Evolutionary conservation across 192 early-diverging fungal species (phyloP).

Genomic region (Chytriomyces sp.): DNA sequence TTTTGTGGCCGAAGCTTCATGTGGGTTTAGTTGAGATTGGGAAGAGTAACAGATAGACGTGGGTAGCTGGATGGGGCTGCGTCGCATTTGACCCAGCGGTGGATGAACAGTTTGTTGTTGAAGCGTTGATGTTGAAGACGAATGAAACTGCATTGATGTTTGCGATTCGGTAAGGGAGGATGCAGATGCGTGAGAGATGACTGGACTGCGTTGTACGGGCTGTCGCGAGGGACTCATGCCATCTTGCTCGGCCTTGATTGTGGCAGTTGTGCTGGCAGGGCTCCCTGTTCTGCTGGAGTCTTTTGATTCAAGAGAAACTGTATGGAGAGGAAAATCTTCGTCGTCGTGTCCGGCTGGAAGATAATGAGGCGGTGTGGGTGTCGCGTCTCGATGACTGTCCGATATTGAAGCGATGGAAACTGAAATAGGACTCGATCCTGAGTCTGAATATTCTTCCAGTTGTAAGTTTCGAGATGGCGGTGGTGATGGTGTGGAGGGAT

Average conservation of each 20-base stretch:
- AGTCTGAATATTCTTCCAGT: not conserved
- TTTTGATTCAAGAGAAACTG: not conserved
- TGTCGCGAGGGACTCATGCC: not conserved
- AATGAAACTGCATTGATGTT: no score
- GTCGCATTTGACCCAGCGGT: no score
- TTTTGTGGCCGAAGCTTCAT: no score
- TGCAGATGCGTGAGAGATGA: not conserved
- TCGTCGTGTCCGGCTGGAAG: not conserved
- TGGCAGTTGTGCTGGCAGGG: conserved; percentile 1
- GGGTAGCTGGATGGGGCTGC: no score
- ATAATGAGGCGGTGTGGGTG: not conserved
- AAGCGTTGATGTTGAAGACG: no score
- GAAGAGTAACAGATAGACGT: no score
- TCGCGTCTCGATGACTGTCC: not conserved
- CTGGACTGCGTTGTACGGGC: not conserved
- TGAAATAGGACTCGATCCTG: not conserved
- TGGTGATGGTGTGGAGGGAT: not conserved
- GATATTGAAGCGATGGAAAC: not conserved
- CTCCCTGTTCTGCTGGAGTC: not conserved
- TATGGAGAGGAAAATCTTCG: conserved; percentile 25
- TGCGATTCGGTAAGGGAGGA: not conserved
- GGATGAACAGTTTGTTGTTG: no score
- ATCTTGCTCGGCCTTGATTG: not conserved
- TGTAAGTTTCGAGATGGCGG: not conserved
- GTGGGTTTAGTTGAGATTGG: no score